phyloP scores from a whole-genome alignment of 176 grass and related monocot species.

The Triticum urartu region DNA sequence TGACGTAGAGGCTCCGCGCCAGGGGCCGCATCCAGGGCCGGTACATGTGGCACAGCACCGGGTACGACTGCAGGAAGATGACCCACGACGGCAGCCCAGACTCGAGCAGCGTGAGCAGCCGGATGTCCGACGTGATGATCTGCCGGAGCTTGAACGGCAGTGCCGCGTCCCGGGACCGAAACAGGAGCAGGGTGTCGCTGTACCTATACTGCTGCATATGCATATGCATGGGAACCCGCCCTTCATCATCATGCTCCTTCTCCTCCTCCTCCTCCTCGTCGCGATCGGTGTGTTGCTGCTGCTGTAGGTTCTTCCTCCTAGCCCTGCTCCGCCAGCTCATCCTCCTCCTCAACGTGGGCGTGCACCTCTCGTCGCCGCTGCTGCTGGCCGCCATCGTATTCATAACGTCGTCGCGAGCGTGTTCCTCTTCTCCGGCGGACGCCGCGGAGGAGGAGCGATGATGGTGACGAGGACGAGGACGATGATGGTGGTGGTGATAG shows the following conservation, averaged over 20 bases:
- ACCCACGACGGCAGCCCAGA: constrained; percentile 83
- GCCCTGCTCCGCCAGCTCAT: not conserved
- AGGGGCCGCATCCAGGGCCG: constrained; percentile 83
- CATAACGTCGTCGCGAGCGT: not conserved
- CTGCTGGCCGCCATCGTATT: not conserved
- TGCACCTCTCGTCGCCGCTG: constrained; percentile 1
- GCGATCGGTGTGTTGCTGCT: not conserved
- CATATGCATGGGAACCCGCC: too few relatives aligned
- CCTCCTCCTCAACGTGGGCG: not conserved
- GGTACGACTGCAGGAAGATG: constrained; percentile 93
- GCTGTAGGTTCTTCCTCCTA: not conserved
- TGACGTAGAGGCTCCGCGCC: constrained; percentile 53
- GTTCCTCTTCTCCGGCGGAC: not conserved
- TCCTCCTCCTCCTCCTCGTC: not conserved
- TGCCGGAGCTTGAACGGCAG: constrained; percentile 62
- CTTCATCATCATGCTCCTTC: too few relatives aligned
- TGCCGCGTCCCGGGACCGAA: constrained; percentile 57
- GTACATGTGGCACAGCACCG: constrained; percentile 72
- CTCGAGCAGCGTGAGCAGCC: constrained; percentile 77
- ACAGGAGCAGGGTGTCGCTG: constrained; percentile 58
- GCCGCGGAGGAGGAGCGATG: not conserved
- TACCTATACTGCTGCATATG: constrained; percentile 47
- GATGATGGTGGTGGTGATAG: not conserved
- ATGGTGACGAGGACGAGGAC: not conserved
- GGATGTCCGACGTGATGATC: constrained; percentile 74